Evolutionary conservation across 139 green algal species (phyloP), one percentile per base, ranked within the genome.

Genomic region (Ettlia oleoabundans): DNA sequence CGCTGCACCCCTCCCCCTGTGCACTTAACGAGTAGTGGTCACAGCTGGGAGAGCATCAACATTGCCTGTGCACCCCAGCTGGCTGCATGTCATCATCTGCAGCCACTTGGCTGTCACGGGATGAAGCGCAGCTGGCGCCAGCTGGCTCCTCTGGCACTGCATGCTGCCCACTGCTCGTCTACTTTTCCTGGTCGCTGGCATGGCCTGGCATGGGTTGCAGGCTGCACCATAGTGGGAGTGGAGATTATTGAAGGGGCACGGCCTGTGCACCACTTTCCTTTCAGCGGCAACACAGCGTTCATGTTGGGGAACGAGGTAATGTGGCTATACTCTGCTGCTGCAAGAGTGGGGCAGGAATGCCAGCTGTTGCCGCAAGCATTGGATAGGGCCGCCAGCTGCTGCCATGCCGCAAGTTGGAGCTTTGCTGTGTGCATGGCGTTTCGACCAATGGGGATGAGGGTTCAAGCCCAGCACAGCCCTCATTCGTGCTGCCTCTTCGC

Each of bases 301-400:
- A 95, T 98, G 89, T 80, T 98, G 7, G 95, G 95, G 8, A 98
- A 98, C 73, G 95, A 98, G 88, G 92, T 92, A 78, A n/a, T n/a
- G n/a, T n/a, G n/a, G n/a, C n/a, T n/a, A n/a, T n/a, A n/a, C n/a
- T n/a, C n/a, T n/a, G n/a, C n/a, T n/a, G n/a, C n/a, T n/a, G n/a
- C n/a, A n/a, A n/a, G n/a, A n/a, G n/a, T n/a, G n/a, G n/a, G n/a
- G n/a, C n/a, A n/a, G n/a, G n/a, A n/a, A n/a, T n/a, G n/a, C n/a
- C n/a, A 47, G 86, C 19, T 24, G 18, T 40, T 47, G 51, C 21
- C 33, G 13, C 3, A 24, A 32, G 10, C 26, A 13, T 30, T 22
- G 73, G 28, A 33, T 28, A 63, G 53, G 55, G 28, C 5, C n/a
- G n/a, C n/a, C n/a, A n/a, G n/a, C n/a, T n/a, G 26, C 22, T 22